Evolutionary conservation across 2,329 filamentous ascomycete genomes (phyloP).

Genomic region (Colletotrichum truncatum): DNA sequence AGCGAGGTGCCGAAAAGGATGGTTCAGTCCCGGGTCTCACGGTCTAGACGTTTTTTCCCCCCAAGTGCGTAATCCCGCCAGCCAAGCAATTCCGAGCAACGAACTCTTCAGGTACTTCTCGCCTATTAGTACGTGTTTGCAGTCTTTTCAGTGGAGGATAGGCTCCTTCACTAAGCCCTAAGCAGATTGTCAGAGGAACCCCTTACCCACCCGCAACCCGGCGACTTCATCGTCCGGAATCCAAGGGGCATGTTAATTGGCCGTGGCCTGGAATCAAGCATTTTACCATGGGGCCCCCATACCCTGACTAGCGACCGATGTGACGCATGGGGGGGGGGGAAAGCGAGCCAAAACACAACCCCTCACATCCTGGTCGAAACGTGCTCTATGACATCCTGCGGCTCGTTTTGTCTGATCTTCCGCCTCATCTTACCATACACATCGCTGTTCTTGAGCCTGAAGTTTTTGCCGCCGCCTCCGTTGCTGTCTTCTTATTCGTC

Average conservation of each 20-base stretch:
- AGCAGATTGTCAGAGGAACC: neutral
- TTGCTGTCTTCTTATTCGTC: neutral
- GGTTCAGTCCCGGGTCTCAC: neutral
- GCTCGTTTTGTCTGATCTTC: constrained; percentile 31
- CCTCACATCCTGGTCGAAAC: constrained; percentile 25
- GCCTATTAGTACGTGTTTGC: neutral
- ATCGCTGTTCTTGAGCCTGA: neutral
- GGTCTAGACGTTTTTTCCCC: neutral
- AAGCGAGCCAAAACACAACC: neutral
- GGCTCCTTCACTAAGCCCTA: constrained; percentile 20
- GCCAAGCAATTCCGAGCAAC: neutral
- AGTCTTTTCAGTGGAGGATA: neutral
- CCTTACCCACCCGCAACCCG: constrained; percentile 5
- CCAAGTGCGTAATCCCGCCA: neutral
- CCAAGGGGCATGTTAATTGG: neutral
- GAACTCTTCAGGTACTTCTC: neutral
- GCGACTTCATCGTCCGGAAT: neutral
- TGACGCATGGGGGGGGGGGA: neutral
- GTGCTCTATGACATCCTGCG: constrained; percentile 16
- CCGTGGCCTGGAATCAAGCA: constrained; percentile 1
- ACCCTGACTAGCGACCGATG: neutral
- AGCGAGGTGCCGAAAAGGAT: neutral
- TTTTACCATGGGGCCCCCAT: neutral
- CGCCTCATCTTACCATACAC: constrained; percentile 15
- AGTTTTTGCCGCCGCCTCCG: neutral